A percentile compares a stretch with the other conserved stretches of the same genome.
Conservation (phyloP, 768 basidiomycete species). For the Xerocomellus intermedius region DNA sequence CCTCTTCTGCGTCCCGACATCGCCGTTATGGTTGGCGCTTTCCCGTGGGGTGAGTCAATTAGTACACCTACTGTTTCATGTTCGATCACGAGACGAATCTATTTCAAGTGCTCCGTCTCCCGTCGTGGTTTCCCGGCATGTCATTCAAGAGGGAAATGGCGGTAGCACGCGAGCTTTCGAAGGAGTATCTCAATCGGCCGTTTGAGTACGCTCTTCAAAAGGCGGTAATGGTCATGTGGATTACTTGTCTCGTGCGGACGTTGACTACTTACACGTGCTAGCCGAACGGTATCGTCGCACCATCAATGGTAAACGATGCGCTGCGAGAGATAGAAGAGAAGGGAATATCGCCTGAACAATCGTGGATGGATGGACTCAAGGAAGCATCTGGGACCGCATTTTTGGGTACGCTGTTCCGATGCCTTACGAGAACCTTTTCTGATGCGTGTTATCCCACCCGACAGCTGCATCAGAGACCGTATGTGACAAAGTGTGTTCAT, state of each 20-base stretch:
- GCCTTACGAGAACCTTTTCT: neutral
- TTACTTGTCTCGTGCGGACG: neutral
- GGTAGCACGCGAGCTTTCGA: neutral
- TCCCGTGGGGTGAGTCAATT: neutral
- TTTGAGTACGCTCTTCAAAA: slow-evolving; percentile 7
- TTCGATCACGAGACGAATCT: no score
- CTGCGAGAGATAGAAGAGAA: neutral
- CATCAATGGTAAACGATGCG: slow-evolving; percentile 4
- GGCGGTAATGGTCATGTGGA: neutral
- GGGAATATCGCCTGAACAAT: neutral
- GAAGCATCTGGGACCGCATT: slow-evolving; percentile 1
- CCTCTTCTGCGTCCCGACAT: neutral
- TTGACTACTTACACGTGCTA: neutral
- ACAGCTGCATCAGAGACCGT: slow-evolving; percentile 11
- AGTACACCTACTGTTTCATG: neutral
- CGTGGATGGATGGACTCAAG: neutral
- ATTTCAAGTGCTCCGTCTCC: neutral
- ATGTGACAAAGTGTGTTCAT: neutral
- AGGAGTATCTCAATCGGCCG: neutral
- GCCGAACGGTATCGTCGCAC: neutral
- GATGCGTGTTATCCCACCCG: neutral
- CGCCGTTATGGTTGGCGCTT: neutral
- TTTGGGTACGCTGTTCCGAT: neutral
- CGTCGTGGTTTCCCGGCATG: slow-evolving; percentile 4
- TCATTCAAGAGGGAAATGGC: slow-evolving; percentile 4